Evolutionary conservation across 106 monocot genomes (phyloP), one percentile per base, ranked within the genome.

Genomic region (Dactylorhiza incarnata): DNA sequence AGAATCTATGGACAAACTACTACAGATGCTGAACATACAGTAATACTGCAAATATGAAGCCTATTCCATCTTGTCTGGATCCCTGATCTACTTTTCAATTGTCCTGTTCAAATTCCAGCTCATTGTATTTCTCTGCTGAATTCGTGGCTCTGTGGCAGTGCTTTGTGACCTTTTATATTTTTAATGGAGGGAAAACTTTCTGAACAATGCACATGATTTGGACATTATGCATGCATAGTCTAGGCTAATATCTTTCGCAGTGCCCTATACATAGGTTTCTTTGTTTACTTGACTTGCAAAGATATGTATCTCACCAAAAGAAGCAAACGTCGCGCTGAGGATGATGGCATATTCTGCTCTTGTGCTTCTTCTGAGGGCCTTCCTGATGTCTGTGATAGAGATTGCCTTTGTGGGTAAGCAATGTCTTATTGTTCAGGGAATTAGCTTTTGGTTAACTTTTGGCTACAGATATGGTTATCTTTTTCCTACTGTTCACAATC

Each of bases 331-430:
- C 90, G 88, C 59, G 71, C 82, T 47, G 95, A 96, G 46, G 93
- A 96, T 85, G 95, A 96, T 85, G 95, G 93, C n/a, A 95, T 95
- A 75, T 96, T 93, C 78, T 96, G 95, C 72, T 85, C 90, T 37
- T 96, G 95, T 78, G 75, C 53, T 55, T 58, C 84, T 59, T 84
- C 82, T 29, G 71, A 72, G 6, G 82, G 75, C 54, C 68, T 72
- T 46, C 68, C 88, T 48, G 47, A 58, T 50, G 73, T 75, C 17
- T 95, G 95, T 67, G 93, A 77, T 78, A 66, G 81, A 71, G 90
- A 95, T 85, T 95, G 95, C 80, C 93, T 81, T 75, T 96, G 95
- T 71, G 90, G 87, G 95, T 96, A 80, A 93, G 82, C n/a, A 71
- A 74, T 20, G 48, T 12, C 72, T 70, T 75, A 29, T 45, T 78